Evolutionary conservation across 805 yeast genomes (phyloP).

Genomic region (Kregervanrija delftensis): DNA sequence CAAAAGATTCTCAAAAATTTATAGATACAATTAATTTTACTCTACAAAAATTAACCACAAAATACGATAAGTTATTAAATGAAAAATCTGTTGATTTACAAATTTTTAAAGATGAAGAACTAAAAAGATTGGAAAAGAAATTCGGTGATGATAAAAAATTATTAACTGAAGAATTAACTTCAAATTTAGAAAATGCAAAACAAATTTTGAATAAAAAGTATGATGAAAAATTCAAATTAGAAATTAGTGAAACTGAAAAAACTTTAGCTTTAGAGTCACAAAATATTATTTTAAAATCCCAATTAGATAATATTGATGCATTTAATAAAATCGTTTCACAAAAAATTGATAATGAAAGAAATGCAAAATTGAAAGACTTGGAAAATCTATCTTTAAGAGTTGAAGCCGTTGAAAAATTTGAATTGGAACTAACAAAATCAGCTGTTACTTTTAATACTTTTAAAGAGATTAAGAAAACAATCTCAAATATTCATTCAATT

Average conservation of each 20-base stretch:
- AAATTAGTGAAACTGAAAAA: slow-evolving; percentile 60
- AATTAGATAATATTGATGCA: slow-evolving; percentile 62
- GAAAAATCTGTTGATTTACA: slow-evolving; percentile 23
- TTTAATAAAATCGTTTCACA: slow-evolving; percentile 52
- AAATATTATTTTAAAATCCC: slow-evolving; percentile 61
- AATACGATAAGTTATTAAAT: slow-evolving; percentile 18
- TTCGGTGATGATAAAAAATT: slow-evolving; percentile 35
- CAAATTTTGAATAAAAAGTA: slow-evolving; percentile 53
- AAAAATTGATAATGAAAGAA: slow-evolving; percentile 66
- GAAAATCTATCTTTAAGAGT: slow-evolving; percentile 51
- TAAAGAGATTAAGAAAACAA: slow-evolving; percentile 37
- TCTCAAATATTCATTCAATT: slow-evolving; percentile 35
- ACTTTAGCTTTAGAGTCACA: slow-evolving; percentile 65
- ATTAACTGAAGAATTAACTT: slow-evolving; percentile 50
- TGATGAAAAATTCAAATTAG: slow-evolving; percentile 49
- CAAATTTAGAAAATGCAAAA: slow-evolving; percentile 59
- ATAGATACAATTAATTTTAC: slow-evolving; percentile 18
- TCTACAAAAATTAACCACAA: slow-evolving; percentile 16
- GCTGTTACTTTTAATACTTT: slow-evolving; percentile 33
- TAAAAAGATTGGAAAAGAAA: slow-evolving; percentile 16
- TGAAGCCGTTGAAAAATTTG: slow-evolving; percentile 49
- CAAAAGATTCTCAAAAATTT: slow-evolving; percentile 16
- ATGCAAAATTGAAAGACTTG: slow-evolving; percentile 68
- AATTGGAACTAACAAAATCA: slow-evolving; percentile 33
- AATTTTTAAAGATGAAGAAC: slow-evolving; percentile 2